A percentile compares a stretch with the other conserved stretches of the same genome.
These are phyloP conservation scores for Calonectria multiphialidica DNA, from an alignment of 2,329 filamentous ascomycete genomes.

Conservation along the genomic window DNA sequence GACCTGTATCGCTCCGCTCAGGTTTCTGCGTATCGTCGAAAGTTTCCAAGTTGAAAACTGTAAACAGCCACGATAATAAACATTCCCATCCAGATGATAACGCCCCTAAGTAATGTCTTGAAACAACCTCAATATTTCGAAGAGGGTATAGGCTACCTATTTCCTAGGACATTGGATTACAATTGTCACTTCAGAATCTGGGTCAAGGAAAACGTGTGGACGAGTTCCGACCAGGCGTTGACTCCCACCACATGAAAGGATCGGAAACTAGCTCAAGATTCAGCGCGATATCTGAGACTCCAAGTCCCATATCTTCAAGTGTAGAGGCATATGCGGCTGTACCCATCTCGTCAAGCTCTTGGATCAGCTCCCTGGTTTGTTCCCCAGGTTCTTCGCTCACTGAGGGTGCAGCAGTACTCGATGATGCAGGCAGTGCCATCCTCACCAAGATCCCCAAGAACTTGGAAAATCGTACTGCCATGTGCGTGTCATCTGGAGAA, in stretches of 20 bases:
- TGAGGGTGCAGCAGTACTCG: neutral
- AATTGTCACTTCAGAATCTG: too few species aligned
- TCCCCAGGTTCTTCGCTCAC: neutral
- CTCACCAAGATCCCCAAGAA: conserved; percentile 27
- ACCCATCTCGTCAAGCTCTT: conserved; percentile 14
- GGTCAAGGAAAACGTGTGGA: too few species aligned
- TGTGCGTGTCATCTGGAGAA: conserved; percentile 27
- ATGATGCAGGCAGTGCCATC: conserved; percentile 11
- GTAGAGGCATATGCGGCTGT: too few species aligned
- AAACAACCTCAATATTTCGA: too few species aligned
- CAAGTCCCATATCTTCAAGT: conserved; percentile 15
- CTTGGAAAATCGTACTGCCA: conserved; percentile 30
- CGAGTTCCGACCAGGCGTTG: conserved; percentile 8
- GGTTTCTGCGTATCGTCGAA: neutral
- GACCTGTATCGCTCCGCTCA: neutral
- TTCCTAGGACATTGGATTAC: too few species aligned
- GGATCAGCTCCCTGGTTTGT: neutral
- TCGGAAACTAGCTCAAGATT: conserved; percentile 24
- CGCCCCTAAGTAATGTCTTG: too few species aligned
- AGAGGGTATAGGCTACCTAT: too few species aligned
- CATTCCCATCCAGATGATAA: too few species aligned
- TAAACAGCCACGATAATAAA: too few species aligned
- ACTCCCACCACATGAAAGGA: conserved; percentile 29
- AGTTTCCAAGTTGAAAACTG: too few species aligned
- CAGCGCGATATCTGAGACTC: conserved; percentile 14